A percentile compares a stretch with the other conserved stretches of the same genome.
These are phyloP conservation scores for Dendrothele bispora DNA, from an alignment of 768 basidiomycete species.

Conservation along the genomic window DNA sequence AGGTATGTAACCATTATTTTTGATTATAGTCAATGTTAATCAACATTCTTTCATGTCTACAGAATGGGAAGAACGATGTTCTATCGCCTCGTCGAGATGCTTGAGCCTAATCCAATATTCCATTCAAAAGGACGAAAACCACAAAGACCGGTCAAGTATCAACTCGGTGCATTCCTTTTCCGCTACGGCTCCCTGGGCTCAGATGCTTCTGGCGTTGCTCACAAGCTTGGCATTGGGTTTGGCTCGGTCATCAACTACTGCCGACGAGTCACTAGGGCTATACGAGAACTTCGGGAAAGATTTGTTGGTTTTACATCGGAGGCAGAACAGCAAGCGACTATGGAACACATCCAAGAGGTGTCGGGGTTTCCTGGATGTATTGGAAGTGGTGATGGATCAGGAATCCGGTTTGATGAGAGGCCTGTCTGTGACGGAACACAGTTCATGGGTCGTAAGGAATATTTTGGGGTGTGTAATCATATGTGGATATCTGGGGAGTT, in stretches of 20 bases:
- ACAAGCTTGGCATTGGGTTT: constrained; percentile 17
- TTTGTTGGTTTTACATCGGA: not conserved
- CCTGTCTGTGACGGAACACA: constrained; percentile 9
- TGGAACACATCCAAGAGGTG: not conserved
- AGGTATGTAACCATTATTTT: constrained; percentile 3
- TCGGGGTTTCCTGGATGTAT: constrained; percentile 15
- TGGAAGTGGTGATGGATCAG: constrained; percentile 14
- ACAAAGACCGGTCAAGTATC: constrained; percentile 3
- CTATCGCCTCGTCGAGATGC: not conserved
- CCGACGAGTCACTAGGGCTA: constrained; percentile 10
- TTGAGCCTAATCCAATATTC: not conserved
- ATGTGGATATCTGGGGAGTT: not conserved
- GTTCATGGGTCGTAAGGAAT: constrained; percentile 9
- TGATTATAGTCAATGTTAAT: not conserved
- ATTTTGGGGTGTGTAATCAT: not conserved
- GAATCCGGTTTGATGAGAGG: not conserved
- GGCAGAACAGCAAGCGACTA: not conserved
- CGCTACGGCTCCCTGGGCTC: constrained; percentile 17
- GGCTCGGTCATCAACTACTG: constrained; percentile 23
- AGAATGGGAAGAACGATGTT: not conserved
- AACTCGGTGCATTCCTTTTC: constrained; percentile 11
- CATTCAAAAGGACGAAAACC: not conserved
- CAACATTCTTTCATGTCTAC: not conserved
- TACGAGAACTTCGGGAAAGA: not conserved
- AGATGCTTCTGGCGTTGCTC: constrained; percentile 7